A percentile compares a stretch with the other conserved stretches of the same genome.
Conservation (phyloP, 2,329 filamentous ascomycete genomes). For the Fusarium austroafricanum region DNA sequence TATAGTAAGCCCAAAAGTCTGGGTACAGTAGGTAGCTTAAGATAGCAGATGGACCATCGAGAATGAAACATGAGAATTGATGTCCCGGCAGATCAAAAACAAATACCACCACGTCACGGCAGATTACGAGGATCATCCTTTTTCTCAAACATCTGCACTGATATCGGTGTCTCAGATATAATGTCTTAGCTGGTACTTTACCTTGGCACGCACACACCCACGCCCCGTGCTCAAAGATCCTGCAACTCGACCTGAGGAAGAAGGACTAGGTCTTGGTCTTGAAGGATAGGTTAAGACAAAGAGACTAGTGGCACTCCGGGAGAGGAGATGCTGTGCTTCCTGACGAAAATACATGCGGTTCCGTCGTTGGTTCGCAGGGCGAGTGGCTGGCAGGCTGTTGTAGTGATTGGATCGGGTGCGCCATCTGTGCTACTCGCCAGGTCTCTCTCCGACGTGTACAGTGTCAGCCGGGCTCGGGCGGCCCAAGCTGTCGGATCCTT, state of each 20-base stretch:
- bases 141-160: slow-evolving; percentile 20
- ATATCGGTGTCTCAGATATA: slow-evolving; percentile 39
- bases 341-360: slow-evolving; percentile 44
- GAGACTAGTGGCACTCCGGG: slow-evolving; percentile 26
- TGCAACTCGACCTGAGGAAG: slow-evolving; percentile 18
- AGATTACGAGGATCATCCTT: slow-evolving; percentile 17
- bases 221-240: slow-evolving; percentile 35
- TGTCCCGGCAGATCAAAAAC: not conserved
- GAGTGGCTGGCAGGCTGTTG: slow-evolving; percentile 38
- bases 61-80: slow-evolving; percentile 9
- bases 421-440: slow-evolving; percentile 29
- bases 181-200: slow-evolving; percentile 29
- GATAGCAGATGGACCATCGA: not conserved
- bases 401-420: slow-evolving; percentile 36
- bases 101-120: not conserved
- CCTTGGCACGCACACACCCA: slow-evolving; percentile 11
- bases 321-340: slow-evolving; percentile 32
- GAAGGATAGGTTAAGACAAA: no score
- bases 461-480: slow-evolving; percentile 40
- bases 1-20: not conserved
- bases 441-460: slow-evolving; percentile 38
- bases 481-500: slow-evolving; percentile 45
- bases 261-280: no score
- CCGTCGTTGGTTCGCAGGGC: slow-evolving; percentile 41
- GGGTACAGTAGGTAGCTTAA: not conserved